Evolutionary conservation across 1,284 basidiomycete genomes (phyloP).

Genomic region (Ceratobasidium sp.): DNA sequence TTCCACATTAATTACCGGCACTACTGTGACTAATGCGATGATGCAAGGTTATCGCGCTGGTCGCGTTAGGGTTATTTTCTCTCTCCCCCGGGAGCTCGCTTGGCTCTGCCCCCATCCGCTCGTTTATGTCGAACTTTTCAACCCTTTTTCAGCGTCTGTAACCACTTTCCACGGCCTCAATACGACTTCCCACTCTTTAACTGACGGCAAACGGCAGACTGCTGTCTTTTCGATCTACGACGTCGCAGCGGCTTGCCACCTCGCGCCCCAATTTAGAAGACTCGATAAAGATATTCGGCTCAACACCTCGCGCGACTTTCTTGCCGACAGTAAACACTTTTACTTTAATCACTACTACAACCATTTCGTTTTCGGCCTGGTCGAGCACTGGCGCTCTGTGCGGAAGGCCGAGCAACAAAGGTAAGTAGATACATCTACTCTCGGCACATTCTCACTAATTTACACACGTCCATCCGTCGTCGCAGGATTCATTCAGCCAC

Average conservation of each 20-base stretch:
- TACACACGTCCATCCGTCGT: no score
- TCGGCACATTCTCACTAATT: no score
- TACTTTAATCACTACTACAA: constrained; percentile 17
- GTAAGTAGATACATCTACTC: no score
- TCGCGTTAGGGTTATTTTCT: constrained; percentile 16
- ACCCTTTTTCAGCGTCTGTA: not conserved
- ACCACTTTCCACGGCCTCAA: not conserved
- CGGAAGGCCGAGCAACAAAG: not conserved
- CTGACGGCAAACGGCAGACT: not conserved
- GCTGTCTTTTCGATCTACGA: not conserved
- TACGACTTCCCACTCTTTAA: not conserved
- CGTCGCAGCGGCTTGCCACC: not conserved
- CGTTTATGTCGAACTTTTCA: constrained; percentile 9
- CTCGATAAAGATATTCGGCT: not conserved
- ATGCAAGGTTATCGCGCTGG: constrained; percentile 17
- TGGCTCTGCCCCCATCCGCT: constrained; percentile 15
- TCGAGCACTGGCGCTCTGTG: constrained; percentile 4
- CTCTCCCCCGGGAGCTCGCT: not conserved
- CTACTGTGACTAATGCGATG: not conserved
- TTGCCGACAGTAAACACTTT: not conserved
- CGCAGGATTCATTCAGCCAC: no score
- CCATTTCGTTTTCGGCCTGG: constrained; percentile 1
- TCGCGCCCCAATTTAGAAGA: not conserved
- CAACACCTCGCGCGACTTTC: not conserved
- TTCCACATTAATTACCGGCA: not conserved